These are phyloP conservation scores for Funneliformis geosporum DNA, from an alignment of 192 early-diverging fungal genomes.

Conservation along the genomic window DNA sequence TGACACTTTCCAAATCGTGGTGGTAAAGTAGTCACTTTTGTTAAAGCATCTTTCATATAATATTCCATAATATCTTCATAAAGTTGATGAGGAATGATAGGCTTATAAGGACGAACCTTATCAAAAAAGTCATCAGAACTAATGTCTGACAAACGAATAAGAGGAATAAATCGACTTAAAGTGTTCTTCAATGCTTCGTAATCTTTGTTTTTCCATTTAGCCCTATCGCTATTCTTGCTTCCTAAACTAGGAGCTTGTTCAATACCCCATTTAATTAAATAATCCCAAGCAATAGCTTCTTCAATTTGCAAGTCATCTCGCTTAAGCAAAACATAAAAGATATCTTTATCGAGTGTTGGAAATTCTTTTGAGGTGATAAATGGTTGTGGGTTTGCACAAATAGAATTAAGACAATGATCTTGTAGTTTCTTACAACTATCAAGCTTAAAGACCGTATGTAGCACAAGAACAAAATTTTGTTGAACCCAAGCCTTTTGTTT, in stretches of 20 bases:
- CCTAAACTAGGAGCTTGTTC: background rate
- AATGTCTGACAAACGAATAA: constrained; percentile 11
- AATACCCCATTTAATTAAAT: constrained; percentile 23
- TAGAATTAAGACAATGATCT: constrained; percentile 9
- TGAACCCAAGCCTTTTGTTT: constrained; percentile 1
- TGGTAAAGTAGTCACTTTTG: background rate
- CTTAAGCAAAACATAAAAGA: too few species aligned
- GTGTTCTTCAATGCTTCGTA: background rate
- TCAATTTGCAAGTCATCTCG: background rate
- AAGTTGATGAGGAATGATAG: background rate
- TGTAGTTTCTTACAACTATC: constrained; percentile 19
- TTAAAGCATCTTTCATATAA: background rate
- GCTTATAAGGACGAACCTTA: background rate
- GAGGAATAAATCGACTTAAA: background rate
- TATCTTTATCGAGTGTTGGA: background rate
- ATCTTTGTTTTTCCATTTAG: constrained; percentile 20
- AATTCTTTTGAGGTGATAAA: constrained; percentile 9
- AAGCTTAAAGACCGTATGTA: constrained; percentile 2
- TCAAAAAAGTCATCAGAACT: background rate
- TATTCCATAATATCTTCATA: background rate
- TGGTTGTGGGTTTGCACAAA: constrained; percentile 11
- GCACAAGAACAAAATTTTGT: constrained; percentile 6
- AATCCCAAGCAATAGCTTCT: constrained; percentile 11
- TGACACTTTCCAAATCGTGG: background rate
- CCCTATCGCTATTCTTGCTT: background rate